A percentile compares a stretch with the other conserved stretches of the same genome.
Evolutionary conservation across 352 stramenopile species (phyloP).

Genomic region (Phytophthora hibernalis): DNA sequence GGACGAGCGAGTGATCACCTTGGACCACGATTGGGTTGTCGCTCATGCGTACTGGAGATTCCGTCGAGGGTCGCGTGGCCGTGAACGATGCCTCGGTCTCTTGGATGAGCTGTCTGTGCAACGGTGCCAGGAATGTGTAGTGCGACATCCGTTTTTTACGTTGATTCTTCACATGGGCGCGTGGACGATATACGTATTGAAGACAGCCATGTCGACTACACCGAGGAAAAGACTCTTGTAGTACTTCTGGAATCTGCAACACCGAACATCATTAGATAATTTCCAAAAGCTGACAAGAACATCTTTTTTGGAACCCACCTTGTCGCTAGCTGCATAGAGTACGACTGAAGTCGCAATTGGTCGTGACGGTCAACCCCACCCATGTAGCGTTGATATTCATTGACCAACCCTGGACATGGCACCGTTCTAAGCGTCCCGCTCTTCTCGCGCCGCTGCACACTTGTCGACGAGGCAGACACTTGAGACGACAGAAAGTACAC

Average conservation of each 20-base stretch:
- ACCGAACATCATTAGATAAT: constrained; percentile 3
- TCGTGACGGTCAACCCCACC: constrained; percentile 6
- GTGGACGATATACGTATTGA: constrained; percentile 30
- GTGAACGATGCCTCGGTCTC: background rate
- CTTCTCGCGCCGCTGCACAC: constrained; percentile 1
- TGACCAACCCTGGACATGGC: background rate
- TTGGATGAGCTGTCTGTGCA: constrained; percentile 5
- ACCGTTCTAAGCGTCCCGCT: background rate
- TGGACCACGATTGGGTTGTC: background rate
- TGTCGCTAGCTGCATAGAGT: constrained; percentile 25
- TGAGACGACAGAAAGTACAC: constrained; percentile 24
- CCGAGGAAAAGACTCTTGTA: constrained; percentile 29
- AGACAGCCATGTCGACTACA: constrained; percentile 29
- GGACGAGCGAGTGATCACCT: background rate
- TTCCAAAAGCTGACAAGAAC: background rate
- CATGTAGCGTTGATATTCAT: constrained; percentile 17
- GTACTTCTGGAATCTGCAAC: constrained; percentile 19
- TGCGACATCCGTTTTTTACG: constrained; percentile 7
- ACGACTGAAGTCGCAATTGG: constrained; percentile 18
- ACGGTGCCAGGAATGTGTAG: constrained; percentile 3
- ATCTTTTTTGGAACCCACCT: background rate
- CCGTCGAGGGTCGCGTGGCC: too few relatives aligned
- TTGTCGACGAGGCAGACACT: background rate
- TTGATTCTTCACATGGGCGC: background rate
- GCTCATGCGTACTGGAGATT: background rate